Evolutionary conservation across 441 rosid genomes (phyloP).

Genomic region (Theobroma grandiflorum): DNA sequence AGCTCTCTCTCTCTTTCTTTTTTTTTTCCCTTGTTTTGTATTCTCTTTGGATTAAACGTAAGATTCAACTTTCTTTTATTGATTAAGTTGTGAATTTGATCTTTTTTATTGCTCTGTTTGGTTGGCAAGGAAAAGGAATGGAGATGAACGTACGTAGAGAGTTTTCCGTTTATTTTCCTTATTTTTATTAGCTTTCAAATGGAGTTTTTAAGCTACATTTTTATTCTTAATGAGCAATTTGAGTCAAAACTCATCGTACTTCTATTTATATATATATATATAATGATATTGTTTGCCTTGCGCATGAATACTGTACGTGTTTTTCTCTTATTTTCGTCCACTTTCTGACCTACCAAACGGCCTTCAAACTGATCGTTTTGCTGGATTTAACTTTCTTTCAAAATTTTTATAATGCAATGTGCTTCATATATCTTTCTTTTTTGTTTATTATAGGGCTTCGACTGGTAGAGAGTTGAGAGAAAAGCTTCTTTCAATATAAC

Average conservation of each 20-base stretch:
- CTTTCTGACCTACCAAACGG: conserved; percentile 17
- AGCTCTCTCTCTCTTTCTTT: neutral
- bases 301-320: neutral
- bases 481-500: neutral
- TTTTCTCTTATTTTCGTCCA: neutral
- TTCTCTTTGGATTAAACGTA: neutral
- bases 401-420: neutral
- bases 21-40: neutral
- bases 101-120: conserved; percentile 9
- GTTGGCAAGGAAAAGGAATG: conserved; percentile 24
- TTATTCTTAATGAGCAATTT: neutral
- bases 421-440: neutral
- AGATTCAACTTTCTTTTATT: neutral
- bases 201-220: neutral
- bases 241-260: neutral
- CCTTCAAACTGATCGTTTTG: neutral
- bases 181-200: conserved; percentile 18
- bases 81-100: neutral
- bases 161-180: neutral
- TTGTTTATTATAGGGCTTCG: neutral
- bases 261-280: neutral
- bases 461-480: conserved; percentile 24
- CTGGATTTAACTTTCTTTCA: no score
- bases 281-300: neutral
- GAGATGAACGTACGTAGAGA: neutral